phyloP scores from a whole-genome alignment of 306 rosid genomes.

The Fragaria vesca region DNA sequence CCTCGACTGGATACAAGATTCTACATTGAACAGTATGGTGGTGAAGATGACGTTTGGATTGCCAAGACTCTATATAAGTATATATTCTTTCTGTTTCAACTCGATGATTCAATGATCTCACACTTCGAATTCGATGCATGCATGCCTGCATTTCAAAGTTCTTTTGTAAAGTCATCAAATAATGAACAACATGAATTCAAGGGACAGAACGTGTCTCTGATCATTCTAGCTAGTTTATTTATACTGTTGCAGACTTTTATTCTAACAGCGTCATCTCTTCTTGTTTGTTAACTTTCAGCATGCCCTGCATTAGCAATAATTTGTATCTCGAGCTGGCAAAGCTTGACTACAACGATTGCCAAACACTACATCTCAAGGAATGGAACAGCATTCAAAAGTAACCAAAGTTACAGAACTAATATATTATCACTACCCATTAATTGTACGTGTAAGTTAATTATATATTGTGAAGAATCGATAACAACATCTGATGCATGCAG shows the following conservation, averaged over 20 bases:
- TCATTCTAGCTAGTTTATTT: neutral
- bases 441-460: too few relatives aligned
- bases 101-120: neutral
- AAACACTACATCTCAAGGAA: constrained; percentile 59
- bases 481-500: constrained; percentile 26
- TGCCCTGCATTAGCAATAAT: constrained; percentile 63
- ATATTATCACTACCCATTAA: neutral
- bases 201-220: too few relatives aligned
- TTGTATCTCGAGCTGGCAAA: constrained; percentile 78
- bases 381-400: constrained; percentile 72
- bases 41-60: constrained; percentile 73
- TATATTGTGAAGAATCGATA: neutral
- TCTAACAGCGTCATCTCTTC: neutral
- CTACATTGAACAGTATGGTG: constrained; percentile 87
- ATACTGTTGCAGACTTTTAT: neutral
- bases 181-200: neutral
- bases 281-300: constrained; percentile 39
- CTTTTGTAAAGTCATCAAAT: neutral
- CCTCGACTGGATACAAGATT: constrained; percentile 74
- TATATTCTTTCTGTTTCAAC: neutral
- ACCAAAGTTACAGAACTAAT: neutral
- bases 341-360: constrained; percentile 79
- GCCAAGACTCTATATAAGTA: constrained; percentile 94
- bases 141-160: neutral
- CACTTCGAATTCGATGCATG: neutral